Evolutionary conservation across 352 stramenopile species (phyloP), one percentile per base, ranked within the genome.

Genomic region (Globisporangium apiculatum): DNA sequence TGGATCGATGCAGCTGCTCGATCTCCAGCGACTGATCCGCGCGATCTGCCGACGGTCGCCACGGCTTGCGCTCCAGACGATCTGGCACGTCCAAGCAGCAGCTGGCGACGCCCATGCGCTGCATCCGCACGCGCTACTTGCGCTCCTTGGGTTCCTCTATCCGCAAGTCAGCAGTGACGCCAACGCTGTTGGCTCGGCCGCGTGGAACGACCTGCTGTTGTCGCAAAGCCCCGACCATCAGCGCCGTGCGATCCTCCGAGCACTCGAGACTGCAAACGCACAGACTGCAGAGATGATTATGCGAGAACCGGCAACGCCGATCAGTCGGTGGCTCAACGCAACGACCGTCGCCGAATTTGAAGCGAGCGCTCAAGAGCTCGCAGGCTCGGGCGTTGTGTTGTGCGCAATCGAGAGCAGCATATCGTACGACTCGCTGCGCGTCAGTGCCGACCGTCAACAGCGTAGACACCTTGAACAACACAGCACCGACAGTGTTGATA

Each of bases 361-460:
- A 36, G 51, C 62, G 2, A 72, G 75, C 51, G 81, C 78, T 2
- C 55, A 50, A 1, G 78, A 87, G 48, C 60, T 91, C 15, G 56
- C 57, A 7, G 53, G 47, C 7, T 83, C 73, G 3, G 73, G 76
- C 1, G 66, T 83, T 5, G 65, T 79, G 49, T 50, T 91, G 31
- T 87, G 81, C 51, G 81, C 87, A 41, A 89, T 83, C 61, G 73
- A 91, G 58, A 86, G 78, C 14, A 86, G 64, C 41, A 88, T 91
- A 46, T 58, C 79, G 11, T 91, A 91, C 59, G 76, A 87, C 12
- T 85, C 79, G 31, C 54, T 91, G 48, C 51, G 62, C 45, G 37
- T 83, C 24, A 3, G 12, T 31, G 24, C 24, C 24, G 24, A 31
- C 24, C 24, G 24, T 31, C 24, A 31, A 31, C 24, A 31, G 24